Evolutionary conservation across 495 filamentous ascomycete genomes (phyloP).

Genomic region (Entonaema liquescens): DNA sequence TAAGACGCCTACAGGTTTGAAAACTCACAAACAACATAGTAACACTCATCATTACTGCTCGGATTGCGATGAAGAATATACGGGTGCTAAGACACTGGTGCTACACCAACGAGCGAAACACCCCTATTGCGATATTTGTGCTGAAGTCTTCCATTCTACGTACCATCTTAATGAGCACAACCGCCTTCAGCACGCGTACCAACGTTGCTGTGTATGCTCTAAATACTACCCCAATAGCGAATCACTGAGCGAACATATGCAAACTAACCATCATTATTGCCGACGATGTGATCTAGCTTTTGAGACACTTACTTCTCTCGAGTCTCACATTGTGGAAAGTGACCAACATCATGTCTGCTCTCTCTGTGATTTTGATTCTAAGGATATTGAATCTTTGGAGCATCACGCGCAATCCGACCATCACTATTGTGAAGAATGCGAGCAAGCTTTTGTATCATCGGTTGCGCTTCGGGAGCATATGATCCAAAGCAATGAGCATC

Average conservation of each 20-base stretch:
- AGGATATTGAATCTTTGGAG: not conserved
- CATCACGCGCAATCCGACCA: not conserved
- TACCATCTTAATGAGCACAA: not conserved
- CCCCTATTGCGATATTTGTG: not conserved
- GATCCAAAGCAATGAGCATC: not conserved
- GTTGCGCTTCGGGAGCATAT: not conserved
- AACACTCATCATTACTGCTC: not conserved
- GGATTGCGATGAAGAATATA: not conserved
- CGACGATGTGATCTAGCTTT: not conserved
- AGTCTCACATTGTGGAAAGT: not conserved
- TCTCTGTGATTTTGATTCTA: not conserved
- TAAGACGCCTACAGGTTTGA: not conserved
- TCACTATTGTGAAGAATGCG: not conserved
- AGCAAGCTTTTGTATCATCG: not conserved
- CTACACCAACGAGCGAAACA: not conserved
- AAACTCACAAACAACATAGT: not conserved
- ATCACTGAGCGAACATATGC: not conserved
- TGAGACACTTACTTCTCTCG: not conserved
- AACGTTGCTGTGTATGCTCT: not conserved
- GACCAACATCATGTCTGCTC: not conserved
- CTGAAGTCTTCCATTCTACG: not conserved
- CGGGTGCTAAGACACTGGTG: not conserved
- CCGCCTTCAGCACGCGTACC: not conserved
- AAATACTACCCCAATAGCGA: not conserved
- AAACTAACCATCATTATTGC: conserved; percentile 2